These are phyloP conservation scores for Penicillium digitatum DNA, from an alignment of 2,329 filamentous ascomycete genomes.

Conservation along the genomic window DNA sequence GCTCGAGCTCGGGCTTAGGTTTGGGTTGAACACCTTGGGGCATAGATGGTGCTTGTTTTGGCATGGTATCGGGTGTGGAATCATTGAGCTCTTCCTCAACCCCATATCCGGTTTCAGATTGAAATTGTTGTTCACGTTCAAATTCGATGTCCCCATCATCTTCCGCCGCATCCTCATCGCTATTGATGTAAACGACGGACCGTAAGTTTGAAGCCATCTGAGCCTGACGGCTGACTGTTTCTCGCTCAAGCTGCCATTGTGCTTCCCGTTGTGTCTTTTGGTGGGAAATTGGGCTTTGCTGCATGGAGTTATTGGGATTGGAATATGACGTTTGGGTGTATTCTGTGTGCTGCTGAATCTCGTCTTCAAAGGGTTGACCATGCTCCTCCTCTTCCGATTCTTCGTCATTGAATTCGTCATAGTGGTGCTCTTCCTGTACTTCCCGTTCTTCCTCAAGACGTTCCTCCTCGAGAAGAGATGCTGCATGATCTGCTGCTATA, in stretches of 20 bases:
- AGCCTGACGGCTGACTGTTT: constrained; percentile 44
- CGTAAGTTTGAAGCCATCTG: constrained; percentile 38
- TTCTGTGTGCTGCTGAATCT: constrained; percentile 5
- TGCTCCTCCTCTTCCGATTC: constrained; percentile 6
- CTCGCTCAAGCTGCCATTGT: constrained; percentile 46
- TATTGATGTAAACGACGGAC: constrained; percentile 45
- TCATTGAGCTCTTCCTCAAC: constrained; percentile 13
- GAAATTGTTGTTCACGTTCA: constrained; percentile 2
- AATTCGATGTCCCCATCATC: constrained; percentile 7
- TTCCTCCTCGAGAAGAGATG: constrained; percentile 1
- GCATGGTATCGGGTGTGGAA: constrained; percentile 5
- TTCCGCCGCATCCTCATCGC: constrained; percentile 30
- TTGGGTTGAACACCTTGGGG: constrained; percentile 1
- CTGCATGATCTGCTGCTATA: constrained; percentile 2
- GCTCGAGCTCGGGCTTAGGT: constrained; percentile 15
- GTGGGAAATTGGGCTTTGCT: not conserved
- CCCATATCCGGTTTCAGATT: not conserved
- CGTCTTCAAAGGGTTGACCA: not conserved
- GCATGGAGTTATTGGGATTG: not conserved
- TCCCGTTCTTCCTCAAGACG: not conserved
- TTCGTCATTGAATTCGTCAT: constrained; percentile 5
- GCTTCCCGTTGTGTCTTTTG: constrained; percentile 29
- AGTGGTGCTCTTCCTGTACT: not conserved
- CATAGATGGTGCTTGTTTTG: not conserved
- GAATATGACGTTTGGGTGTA: not conserved